Evolutionary conservation across 306 rosid species (phyloP).

Genomic region (Rosa persica): DNA sequence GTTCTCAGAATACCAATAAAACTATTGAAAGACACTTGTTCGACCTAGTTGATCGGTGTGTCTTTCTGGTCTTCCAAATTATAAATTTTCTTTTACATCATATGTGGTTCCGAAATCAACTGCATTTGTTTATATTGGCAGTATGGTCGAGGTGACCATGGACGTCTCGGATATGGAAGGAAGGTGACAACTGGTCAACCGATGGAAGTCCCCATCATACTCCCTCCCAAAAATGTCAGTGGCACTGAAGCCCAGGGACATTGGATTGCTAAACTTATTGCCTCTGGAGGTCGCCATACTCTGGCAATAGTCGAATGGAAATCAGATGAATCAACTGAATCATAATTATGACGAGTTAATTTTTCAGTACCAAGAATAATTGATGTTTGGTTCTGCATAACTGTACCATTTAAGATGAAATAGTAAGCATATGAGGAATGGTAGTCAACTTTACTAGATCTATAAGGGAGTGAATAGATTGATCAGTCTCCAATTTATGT

Average conservation of each 20-base stretch:
- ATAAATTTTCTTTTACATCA: not conserved
- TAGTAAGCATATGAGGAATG: not conserved
- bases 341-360: not conserved
- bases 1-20: too few relatives aligned
- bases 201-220: slow-evolving; percentile 76
- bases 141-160: slow-evolving; percentile 98
- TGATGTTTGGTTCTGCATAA: not conserved
- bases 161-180: slow-evolving; percentile 96
- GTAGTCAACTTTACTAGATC: not conserved
- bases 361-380: slow-evolving; percentile 3
- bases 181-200: slow-evolving; percentile 96
- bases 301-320: slow-evolving; percentile 79
- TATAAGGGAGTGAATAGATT: not conserved
- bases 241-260: slow-evolving; percentile 41
- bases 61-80: not conserved
- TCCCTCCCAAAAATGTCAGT: slow-evolving; percentile 40
- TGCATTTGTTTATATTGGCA: slow-evolving; percentile 30
- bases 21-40: too few relatives aligned
- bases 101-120: not conserved
- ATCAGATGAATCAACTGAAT: slow-evolving; percentile 38
- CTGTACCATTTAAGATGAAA: not conserved
- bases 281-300: slow-evolving; percentile 96
- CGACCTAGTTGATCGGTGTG: not conserved
- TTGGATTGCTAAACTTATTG: slow-evolving; percentile 85
- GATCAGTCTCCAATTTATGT: not conserved